These are phyloP conservation scores for Trypanosomatidae sp. DNA, from an alignment of 208 protist genomes.

Conservation along the genomic window DNA sequence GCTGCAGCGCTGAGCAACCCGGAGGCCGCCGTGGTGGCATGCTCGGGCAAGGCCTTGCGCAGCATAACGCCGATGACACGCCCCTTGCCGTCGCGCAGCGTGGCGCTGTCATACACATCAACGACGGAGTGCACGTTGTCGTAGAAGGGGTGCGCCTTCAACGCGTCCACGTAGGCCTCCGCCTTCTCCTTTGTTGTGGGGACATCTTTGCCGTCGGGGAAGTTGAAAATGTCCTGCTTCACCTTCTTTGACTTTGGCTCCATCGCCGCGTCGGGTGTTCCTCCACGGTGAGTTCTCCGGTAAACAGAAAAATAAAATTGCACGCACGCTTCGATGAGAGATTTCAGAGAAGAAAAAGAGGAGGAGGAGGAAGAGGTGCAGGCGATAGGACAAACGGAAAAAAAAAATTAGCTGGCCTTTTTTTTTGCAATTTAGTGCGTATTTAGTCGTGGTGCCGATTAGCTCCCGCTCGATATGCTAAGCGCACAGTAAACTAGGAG, in stretches of 20 bases:
- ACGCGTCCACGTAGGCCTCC: constrained; percentile 51
- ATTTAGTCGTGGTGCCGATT: too few species aligned
- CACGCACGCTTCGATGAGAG: too few species aligned
- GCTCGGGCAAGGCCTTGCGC: constrained; percentile 54
- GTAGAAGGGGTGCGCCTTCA: constrained; percentile 84
- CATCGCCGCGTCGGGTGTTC: not conserved
- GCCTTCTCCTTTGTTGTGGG: constrained; percentile 38
- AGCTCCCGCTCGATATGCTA: too few species aligned
- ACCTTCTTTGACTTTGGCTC: constrained; percentile 35
- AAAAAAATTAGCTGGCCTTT: too few species aligned
- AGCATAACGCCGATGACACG: constrained; percentile 65
- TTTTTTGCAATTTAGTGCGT: too few species aligned
- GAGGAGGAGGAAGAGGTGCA: too few species aligned
- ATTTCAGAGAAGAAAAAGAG: too few species aligned
- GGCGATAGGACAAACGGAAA: too few species aligned
- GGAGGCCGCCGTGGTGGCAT: constrained; percentile 61
- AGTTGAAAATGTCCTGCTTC: constrained; percentile 38
- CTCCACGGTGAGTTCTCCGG: too few species aligned
- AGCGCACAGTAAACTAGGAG: too few species aligned
- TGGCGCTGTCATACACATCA: constrained; percentile 62
- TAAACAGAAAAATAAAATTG: too few species aligned
- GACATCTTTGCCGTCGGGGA: constrained; percentile 7
- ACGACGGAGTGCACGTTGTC: constrained; percentile 73
- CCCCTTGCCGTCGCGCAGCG: constrained; percentile 68
- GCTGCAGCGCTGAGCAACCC: constrained; percentile 68